These are phyloP conservation scores for Trifolium subterraneum DNA, from an alignment of 306 rosid genomes.

Conservation along the genomic window DNA sequence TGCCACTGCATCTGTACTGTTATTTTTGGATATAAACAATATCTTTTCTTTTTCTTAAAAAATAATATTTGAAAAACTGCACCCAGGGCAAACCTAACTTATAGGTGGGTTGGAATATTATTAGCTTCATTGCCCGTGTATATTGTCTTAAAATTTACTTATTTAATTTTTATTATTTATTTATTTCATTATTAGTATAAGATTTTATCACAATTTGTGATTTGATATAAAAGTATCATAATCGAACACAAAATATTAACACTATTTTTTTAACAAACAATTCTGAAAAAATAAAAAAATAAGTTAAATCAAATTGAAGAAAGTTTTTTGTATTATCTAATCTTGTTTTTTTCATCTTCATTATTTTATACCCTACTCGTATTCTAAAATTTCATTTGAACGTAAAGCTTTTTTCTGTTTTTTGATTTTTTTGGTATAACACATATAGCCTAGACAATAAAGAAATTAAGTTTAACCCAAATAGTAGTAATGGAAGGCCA, in stretches of 20 bases:
- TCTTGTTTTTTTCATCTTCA: background rate
- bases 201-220: background rate
- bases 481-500: too few relatives aligned
- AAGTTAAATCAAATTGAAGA: background rate
- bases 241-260: background rate
- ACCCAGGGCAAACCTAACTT: background rate
- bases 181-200: background rate
- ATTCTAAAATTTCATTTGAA: background rate
- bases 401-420: background rate
- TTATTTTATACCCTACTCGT: background rate
- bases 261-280: slow-evolving; percentile 5
- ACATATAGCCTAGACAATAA: too few relatives aligned
- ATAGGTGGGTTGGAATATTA: slow-evolving; percentile 29
- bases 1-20: too few relatives aligned
- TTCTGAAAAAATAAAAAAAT: background rate
- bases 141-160: background rate
- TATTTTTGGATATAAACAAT: too few relatives aligned
- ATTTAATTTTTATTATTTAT: background rate
- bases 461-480: too few relatives aligned
- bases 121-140: background rate
- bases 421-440: too few relatives aligned
- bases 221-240: background rate
- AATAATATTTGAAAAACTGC: slow-evolving; percentile 20
- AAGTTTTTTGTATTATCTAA: background rate
- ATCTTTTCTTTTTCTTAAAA: background rate